Evolutionary conservation across 768 basidiomycete species (phyloP), one percentile per base, ranked within the genome.

Genomic region (Pisolithus microcarpus): DNA sequence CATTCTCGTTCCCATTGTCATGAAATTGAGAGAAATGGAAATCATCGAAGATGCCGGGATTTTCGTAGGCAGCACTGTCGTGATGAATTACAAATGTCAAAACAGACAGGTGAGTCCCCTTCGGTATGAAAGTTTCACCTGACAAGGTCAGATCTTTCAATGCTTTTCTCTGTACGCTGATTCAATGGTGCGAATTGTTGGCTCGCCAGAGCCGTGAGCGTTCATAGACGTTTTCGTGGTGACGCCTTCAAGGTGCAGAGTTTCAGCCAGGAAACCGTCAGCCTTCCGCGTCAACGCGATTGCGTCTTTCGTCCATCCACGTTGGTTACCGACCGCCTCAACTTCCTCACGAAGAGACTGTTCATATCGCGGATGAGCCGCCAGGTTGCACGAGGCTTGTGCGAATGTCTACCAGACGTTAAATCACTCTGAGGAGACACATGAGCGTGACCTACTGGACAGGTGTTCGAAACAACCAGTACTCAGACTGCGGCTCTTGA

Each of bases 1-100:
- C 53, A 7, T 47, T 53, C 19, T 73, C 71, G 2, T 55, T 67
- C 2, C 65, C 58, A 31, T 49, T 56, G n/a, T 72, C 63, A 40
- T 65, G 56, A 55, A 70, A 62, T 15, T 66, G 59, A 0, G 69
- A 62, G 55, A 78, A 81, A 2, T 80, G 75, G 61, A 76, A 79
- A 0, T 73, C 73, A 37, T 78, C 69, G 53, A 82, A 75, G 4
- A 48, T 51, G 0, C 61, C 23, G 0, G 75, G 52, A 31, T 72
- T 61, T 1, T 66, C 54, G 42, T 76, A 75, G 7, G 53, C 7
- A 7, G 26, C 42, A 9, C 51, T 43, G 16, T 64, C 59, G 3
- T 26, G 51, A 42, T 67, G 65, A 0, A 61, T 39, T 7, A 57
- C 58, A 15, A 47, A 46, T 2, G 60, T 30, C 4, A 68, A 56